A percentile compares a stretch with the other conserved stretches of the same genome.
phyloP scores from a whole-genome alignment of 2,329 filamentous ascomycete species.

The Aureobasidium melanogenum region DNA sequence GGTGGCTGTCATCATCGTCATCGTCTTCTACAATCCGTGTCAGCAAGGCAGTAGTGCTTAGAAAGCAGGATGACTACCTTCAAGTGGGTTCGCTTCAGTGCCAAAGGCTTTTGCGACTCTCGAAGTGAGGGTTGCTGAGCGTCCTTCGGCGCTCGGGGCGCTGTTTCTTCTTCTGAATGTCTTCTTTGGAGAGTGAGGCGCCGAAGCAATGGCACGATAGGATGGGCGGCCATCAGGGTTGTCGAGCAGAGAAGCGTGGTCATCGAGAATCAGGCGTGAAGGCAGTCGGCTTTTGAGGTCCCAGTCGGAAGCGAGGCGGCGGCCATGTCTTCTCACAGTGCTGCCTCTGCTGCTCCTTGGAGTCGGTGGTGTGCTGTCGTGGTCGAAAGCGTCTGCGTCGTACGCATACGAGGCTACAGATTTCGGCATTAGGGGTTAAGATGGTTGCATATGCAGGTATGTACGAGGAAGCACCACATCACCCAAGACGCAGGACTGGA shows the following conservation, averaged over 20 bases:
- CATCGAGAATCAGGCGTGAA: slow-evolving; percentile 28
- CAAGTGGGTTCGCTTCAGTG: not conserved
- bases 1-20: slow-evolving; percentile 30
- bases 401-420: slow-evolving; percentile 23
- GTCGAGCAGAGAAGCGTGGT: slow-evolving; percentile 40
- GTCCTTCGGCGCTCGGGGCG: not conserved
- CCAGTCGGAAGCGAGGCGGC: slow-evolving; percentile 22
- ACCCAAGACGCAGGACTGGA: not conserved
- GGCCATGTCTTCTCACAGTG: not conserved
- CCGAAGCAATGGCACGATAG: slow-evolving; percentile 32
- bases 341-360: not conserved
- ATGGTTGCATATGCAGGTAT: not conserved
- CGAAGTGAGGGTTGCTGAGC: slow-evolving; percentile 26
- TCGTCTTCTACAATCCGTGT: not conserved
- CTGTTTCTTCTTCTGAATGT: slow-evolving; percentile 1
- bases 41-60: not conserved
- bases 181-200: slow-evolving; percentile 22
- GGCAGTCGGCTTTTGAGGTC: slow-evolving; percentile 25
- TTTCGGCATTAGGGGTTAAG: slow-evolving; percentile 22
- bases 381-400: not conserved
- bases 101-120: slow-evolving; percentile 48
- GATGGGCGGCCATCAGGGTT: slow-evolving; percentile 28
- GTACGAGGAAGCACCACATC: not conserved
- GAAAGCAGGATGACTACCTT: not conserved
- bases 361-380: not conserved